Base-by-base conservation (phyloP, 306 rosid genomes). In the Sindora glabra region DNA sequence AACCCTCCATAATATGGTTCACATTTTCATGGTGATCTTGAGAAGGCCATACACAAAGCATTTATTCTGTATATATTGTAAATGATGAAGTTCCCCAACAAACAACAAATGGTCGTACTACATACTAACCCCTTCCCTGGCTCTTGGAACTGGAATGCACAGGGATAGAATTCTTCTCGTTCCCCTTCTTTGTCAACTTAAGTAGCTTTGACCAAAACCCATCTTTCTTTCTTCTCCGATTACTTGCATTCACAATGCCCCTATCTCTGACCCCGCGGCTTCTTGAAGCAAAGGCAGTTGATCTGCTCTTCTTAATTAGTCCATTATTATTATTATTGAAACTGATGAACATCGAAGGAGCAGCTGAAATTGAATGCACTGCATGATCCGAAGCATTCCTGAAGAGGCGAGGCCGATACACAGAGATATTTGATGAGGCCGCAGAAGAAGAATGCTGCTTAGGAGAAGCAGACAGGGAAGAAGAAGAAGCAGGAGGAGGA, bases 171-270 rank as follows among this genome's bases (percentile, higher is more conserved):
- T n/a, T n/a, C n/a, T n/a, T n/a, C n/a, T n/a, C n/a, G n/a, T n/a
- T n/a, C n/a, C n/a, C n/a, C n/a, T n/a, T n/a, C 69, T 75, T 74
- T 42, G 80, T 71, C 7, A 75, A 53, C 60, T 69, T 56, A 27
- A 89, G 58, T 39, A 85, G 55, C 78, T 77, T 89, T 5, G 86
- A 81, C 95, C 95, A 89, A 65, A 89, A 65, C 39, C 83, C 74
- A 26, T 59, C 42, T 69, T 74, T 79, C 82, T 75, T 75, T 36
- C 52, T 57, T 40, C 55, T n/a, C n/a, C n/a, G 48, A 27, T 56
- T 41, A 32, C 16, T 26, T 36, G 50, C 69, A 17, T 42, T 46
- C 8, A 36, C 36, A 32, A 56, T 65, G n/a, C n/a, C n/a, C 52
- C 26, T 41, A 15, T 64, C 76, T 7, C 40, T 39, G 12, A n/a